Percentiles rank a stretch among this genome's conserved stretches.
Evolutionary conservation across 2,329 filamentous ascomycete genomes (phyloP).

Genomic region (Penicillium paneum): DNA sequence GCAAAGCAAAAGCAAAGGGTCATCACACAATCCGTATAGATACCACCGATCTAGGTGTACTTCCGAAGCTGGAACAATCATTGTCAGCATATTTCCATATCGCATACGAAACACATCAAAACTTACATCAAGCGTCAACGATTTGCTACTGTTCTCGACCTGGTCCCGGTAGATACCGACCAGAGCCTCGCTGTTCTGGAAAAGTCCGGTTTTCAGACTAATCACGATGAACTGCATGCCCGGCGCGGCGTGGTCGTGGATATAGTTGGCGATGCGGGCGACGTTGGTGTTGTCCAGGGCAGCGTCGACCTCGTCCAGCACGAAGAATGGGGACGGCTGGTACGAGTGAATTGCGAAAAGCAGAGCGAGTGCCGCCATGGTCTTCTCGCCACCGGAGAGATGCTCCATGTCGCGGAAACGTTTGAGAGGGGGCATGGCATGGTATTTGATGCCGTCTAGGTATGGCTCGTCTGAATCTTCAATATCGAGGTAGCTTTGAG

Average conservation of each 20-base stretch:
- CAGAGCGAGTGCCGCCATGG: slow-evolving; percentile 93
- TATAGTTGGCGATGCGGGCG: slow-evolving; percentile 92
- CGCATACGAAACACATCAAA: background rate
- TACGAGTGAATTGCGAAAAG: slow-evolving; percentile 96
- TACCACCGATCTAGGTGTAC: slow-evolving; percentile 27
- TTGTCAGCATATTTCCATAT: slow-evolving; percentile 8
- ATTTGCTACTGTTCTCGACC: slow-evolving; percentile 84
- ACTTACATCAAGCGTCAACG: slow-evolving; percentile 92
- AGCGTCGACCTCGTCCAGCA: slow-evolving; percentile 95
- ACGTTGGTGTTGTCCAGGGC: slow-evolving; percentile 98
- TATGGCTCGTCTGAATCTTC: slow-evolving; percentile 97
- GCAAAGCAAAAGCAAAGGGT: slow-evolving; percentile 4
- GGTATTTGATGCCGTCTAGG: slow-evolving; percentile 92
- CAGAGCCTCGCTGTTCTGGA: slow-evolving; percentile 92
- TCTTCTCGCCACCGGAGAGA: slow-evolving; percentile 95
- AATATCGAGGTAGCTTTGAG: slow-evolving; percentile 72
- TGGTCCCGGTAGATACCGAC: slow-evolving; percentile 97
- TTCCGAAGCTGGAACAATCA: slow-evolving; percentile 32
- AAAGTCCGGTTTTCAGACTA: slow-evolving; percentile 88
- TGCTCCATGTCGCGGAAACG: slow-evolving; percentile 99
- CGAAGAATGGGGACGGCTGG: slow-evolving; percentile 94
- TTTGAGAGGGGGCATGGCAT: slow-evolving; percentile 97
- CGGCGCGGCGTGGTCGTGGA: slow-evolving; percentile 85
- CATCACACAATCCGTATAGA: slow-evolving; percentile 16
- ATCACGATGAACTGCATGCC: slow-evolving; percentile 99